phyloP scores from a whole-genome alignment of 2,329 filamentous ascomycete genomes.

The Ophiostoma sp. region DNA sequence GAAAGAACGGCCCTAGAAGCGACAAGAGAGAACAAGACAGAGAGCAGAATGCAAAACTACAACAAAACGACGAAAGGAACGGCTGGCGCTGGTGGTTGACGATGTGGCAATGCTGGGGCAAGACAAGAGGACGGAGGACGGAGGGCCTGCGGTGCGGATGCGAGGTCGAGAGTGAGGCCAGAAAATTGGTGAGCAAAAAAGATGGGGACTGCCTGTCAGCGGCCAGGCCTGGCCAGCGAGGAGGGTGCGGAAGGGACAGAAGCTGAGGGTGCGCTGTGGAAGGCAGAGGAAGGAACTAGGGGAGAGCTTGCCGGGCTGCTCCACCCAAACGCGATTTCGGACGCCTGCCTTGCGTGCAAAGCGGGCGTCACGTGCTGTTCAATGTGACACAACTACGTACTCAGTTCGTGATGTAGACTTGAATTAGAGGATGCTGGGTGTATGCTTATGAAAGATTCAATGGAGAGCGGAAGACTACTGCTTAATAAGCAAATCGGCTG shows the following conservation, averaged over 20 bases:
- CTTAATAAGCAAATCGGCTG: not conserved
- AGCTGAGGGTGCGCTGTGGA: slow-evolving; percentile 6
- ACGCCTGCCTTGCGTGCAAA: not conserved
- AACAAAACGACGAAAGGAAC: slow-evolving; percentile 12
- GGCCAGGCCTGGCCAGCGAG: not conserved
- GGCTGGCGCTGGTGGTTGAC: not conserved
- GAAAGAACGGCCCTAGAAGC: not conserved
- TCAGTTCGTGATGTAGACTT: not conserved
- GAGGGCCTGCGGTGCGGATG: not conserved
- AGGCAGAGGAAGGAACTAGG: slow-evolving; percentile 3
- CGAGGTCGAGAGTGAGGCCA: slow-evolving; percentile 7
- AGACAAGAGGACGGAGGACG: not conserved
- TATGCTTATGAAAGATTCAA: too few relatives aligned
- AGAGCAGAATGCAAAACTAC: slow-evolving; percentile 8
- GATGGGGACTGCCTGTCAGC: not conserved
- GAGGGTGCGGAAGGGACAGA: not conserved
- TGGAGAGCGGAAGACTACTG: too few relatives aligned
- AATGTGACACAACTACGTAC: not conserved
- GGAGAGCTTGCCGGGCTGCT: slow-evolving; percentile 3
- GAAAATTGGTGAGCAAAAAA: slow-evolving; percentile 7
- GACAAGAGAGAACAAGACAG: not conserved
- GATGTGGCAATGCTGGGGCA: not conserved
- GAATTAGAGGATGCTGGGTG: not conserved
- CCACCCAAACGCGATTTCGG: slow-evolving; percentile 3
- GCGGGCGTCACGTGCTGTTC: not conserved